Conservation (phyloP, 1,284 basidiomycete species). For the Sporisorium scitamineum region DNA sequence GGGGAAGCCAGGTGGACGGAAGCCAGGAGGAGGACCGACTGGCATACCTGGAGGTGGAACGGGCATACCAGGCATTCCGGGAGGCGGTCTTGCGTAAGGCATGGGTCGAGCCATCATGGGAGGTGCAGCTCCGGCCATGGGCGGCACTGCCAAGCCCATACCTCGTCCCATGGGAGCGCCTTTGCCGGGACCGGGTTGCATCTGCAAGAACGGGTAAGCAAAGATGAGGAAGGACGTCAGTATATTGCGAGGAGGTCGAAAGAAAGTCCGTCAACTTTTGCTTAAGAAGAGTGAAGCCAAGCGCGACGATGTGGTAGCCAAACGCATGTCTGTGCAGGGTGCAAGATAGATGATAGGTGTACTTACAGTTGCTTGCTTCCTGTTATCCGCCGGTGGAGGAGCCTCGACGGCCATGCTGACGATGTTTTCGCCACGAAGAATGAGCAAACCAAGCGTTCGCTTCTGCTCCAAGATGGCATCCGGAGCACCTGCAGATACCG, state of each 20-base stretch:
- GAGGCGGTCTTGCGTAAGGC: slow-evolving; percentile 71
- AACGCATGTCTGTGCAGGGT: no score
- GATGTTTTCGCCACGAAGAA: slow-evolving; percentile 94
- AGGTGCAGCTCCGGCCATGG: slow-evolving; percentile 73
- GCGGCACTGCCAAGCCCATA: slow-evolving; percentile 89
- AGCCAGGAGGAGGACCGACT: slow-evolving; percentile 60
- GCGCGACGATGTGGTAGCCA: no score
- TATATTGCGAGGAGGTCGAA: neutral
- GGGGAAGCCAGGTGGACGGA: slow-evolving; percentile 60
- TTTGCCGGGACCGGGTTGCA: slow-evolving; percentile 88
- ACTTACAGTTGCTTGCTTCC: slow-evolving; percentile 81
- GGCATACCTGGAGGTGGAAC: slow-evolving; percentile 68
- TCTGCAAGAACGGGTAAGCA: slow-evolving; percentile 69
- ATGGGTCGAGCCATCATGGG: slow-evolving; percentile 53
- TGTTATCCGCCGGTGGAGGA: slow-evolving; percentile 90
- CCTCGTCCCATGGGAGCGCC: slow-evolving; percentile 96
- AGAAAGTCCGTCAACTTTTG: neutral
- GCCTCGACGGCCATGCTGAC: slow-evolving; percentile 96
- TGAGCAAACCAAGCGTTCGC: slow-evolving; percentile 92
- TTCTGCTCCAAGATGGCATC: slow-evolving; percentile 87
- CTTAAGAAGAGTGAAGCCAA: no score
- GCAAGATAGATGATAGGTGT: slow-evolving; percentile 16
- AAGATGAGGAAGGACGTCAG: neutral
- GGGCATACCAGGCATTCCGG: slow-evolving; percentile 77
- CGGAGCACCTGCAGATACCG: slow-evolving; percentile 21